phyloP scores from a whole-genome alignment of 2,329 filamentous ascomycete genomes.

The Pseudocercospora macadamiae region DNA sequence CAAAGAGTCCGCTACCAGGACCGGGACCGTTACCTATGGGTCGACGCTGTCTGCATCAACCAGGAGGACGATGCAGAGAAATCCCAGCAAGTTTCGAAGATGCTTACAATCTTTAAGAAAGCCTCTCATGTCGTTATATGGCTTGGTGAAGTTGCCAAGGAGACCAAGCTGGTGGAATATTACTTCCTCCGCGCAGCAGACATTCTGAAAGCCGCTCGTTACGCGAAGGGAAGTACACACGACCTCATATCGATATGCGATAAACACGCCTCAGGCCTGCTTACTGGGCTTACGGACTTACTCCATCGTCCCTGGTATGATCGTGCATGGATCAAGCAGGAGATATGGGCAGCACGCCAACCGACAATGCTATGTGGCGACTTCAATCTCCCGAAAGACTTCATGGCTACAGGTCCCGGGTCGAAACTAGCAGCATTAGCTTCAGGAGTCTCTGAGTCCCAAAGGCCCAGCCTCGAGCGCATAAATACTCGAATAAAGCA shows the following conservation, averaged over 20 bases:
- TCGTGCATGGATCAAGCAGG: background rate
- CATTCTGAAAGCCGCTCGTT: background rate
- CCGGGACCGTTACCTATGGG: background rate
- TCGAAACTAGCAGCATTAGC: background rate
- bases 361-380: background rate
- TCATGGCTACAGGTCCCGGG: background rate
- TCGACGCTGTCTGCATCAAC: constrained; percentile 1
- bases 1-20: background rate
- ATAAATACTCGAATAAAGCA: background rate
- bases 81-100: background rate
- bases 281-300: background rate
- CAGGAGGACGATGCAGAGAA: background rate
- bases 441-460: background rate
- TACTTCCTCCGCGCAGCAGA: background rate
- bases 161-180: background rate
- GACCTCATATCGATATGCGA: background rate
- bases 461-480: background rate
- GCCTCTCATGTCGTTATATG: background rate
- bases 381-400: background rate
- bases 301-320: constrained; percentile 2
- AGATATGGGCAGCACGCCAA: constrained; percentile 1
- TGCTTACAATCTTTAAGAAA: background rate
- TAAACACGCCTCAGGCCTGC: background rate
- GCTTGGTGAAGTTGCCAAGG: background rate
- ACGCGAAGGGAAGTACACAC: background rate